Evolutionary conservation across 164 flowering plant genomes (phyloP).

Genomic region (Platanus orientalis): DNA sequence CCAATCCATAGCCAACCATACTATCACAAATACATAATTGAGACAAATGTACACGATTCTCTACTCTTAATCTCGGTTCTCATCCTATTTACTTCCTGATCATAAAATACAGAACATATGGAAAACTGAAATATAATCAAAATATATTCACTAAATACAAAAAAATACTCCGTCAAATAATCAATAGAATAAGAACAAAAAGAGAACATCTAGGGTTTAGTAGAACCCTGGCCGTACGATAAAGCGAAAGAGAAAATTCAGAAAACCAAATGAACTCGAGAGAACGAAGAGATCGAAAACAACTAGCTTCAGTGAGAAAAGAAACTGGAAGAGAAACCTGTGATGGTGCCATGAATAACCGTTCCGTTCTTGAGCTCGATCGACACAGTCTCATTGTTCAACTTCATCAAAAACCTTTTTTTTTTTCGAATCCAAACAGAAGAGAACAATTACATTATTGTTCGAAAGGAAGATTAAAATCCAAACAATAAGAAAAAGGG

Average conservation of each 20-base stretch:
- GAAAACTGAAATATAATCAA: neutral
- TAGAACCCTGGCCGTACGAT: neutral
- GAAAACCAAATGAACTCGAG: neutral
- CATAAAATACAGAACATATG: neutral
- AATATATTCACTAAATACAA: neutral
- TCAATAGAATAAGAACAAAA: no score
- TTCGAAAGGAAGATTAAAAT: neutral
- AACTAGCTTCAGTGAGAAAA: neutral
- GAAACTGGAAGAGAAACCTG: constrained; percentile 37
- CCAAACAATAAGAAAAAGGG: neutral
- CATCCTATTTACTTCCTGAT: no score
- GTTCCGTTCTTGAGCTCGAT: constrained; percentile 97
- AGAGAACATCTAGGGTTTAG: neutral
- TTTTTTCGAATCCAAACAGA: neutral
- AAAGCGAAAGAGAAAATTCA: no score
- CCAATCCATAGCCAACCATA: no score
- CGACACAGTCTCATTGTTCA: constrained; percentile 94
- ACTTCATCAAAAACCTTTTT: constrained; percentile 90
- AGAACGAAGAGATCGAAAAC: neutral
- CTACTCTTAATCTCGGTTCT: no score
- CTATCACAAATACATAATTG: no score
- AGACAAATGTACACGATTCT: no score
- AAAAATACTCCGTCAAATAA: no score
- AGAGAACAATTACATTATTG: neutral
- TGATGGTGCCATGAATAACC: constrained; percentile 90